Percentiles rank a stretch among this genome's conserved stretches.
phyloP scores from a whole-genome alignment of 306 rosid genomes.

The Quercus parvula region DNA sequence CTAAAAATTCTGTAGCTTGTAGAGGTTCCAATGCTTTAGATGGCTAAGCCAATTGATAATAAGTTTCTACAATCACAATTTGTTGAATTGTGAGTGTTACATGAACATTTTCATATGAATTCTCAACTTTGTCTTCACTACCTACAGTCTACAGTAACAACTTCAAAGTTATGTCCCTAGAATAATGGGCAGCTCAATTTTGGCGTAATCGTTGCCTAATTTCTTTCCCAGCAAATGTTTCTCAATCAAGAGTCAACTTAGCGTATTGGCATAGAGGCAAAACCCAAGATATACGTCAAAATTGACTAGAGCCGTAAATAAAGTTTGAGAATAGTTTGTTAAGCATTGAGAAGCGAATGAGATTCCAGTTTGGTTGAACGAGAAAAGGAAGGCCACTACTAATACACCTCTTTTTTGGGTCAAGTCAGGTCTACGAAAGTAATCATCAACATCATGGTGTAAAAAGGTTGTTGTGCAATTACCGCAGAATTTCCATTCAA shows the following conservation, averaged over 20 bases:
- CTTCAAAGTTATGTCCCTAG: too few relatives aligned
- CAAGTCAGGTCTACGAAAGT: slow-evolving; percentile 32
- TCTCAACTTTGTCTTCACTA: too few relatives aligned
- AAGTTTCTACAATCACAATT: too few relatives aligned
- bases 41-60: too few relatives aligned
- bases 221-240: not conserved
- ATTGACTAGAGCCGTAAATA: not conserved
- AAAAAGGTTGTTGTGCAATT: slow-evolving; percentile 5
- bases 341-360: not conserved
- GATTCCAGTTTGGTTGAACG: slow-evolving; percentile 14
- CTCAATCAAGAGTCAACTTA: not conserved
- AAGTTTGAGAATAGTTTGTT: too few relatives aligned
- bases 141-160: too few relatives aligned
- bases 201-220: not conserved
- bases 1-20: too few relatives aligned
- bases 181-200: too few relatives aligned
- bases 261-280: not conserved
- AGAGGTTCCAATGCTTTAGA: too few relatives aligned
- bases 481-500: slow-evolving; percentile 10
- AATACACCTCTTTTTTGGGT: slow-evolving; percentile 13
- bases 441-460: slow-evolving; percentile 4
- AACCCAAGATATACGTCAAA: not conserved
- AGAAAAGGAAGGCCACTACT: slow-evolving; percentile 17
- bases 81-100: too few relatives aligned
- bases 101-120: too few relatives aligned